Base-by-base conservation (phyloP, 192 early-diverging fungal genomes). In the Entomortierella lignicola region DNA sequence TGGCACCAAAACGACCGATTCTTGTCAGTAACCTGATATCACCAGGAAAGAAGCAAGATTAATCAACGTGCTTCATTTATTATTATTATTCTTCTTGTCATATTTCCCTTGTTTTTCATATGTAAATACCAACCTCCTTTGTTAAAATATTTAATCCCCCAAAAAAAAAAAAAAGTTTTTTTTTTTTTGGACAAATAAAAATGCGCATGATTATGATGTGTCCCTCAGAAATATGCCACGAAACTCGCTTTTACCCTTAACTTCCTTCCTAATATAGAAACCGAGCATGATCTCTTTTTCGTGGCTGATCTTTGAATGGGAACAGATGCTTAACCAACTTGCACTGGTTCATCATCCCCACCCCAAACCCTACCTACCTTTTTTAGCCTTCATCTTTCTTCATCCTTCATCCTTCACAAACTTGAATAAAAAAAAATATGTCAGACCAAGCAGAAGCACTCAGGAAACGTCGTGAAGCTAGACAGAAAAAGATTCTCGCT, bases 401-500 rank as follows among this genome's bases (percentile, higher is more conserved):
- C 20, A 12, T 47, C 12, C 44, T 47, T 15, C 44, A 47, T 47
- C 44, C 15, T 3, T n/a, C n/a, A n/a, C n/a, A n/a, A n/a, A n/a
- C n/a, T n/a, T n/a, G n/a, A n/a, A n/a, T n/a, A n/a, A n/a, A n/a
- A n/a, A n/a, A n/a, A n/a, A n/a, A n/a, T n/a, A 77, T 79, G 75
- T 37, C 75, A 23, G 75, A 79, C 58, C 75, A 79, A 30, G 75
- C 75, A 55, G 75, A 79, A 64, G 29, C 66, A 23, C 68, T 79
- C 56, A 55, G 75, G 75, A 79, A 79, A 52, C 62, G 75, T 29
- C 62, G 75, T 31, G 75, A 79, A 41, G 75, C 75, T 30, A 61
- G 75, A 7, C 75, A 79, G 57, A 79, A 79, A 70, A 79, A 79
- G 68, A 79, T 79, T 70, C 67, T 79, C 30, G 75, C 67, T 8